Evolutionary conservation across 345 rosid species (phyloP), one percentile per base, ranked within the genome.

Genomic region (Mallotus nudiflorus): DNA sequence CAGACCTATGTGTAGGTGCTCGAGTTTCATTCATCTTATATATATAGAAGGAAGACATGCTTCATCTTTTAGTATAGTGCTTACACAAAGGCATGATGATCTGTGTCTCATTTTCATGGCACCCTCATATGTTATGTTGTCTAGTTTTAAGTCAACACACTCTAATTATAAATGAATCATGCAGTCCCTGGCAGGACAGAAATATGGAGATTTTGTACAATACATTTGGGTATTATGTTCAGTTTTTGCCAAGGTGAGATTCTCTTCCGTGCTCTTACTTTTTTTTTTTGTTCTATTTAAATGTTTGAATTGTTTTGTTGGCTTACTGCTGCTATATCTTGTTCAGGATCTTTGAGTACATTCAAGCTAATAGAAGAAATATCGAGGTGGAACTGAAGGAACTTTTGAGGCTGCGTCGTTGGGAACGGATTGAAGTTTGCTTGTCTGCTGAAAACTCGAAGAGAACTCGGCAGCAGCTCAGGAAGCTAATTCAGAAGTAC

Each of bases 161-260:
- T 69, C 80, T 81, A 42, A 75, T 71, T 71, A 19, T 31, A 53
- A 20, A 50, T 72, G 50, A 68, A 63, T 45, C 51, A 33, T 82
- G 77, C 88, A 94, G 99, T 73, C 73, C 75, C 45, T 58, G 76
- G 84, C 86, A 86, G 73, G 83, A 81, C 74, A 83, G 74, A 74
- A 87, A 78, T 70, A 60, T 87, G 77, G 83, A 78, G 73, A 86
- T 92, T 56, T 77, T 93, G 64, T 95, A 90, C 89, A 95, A 95
- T 75, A 50, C 85, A 42, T 90, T 86, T 78, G 99, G 99, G 56
- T 86, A 86, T 83, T 88, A 90, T 68, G 76, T 87, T 70, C 99
- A 95, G 75, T 86, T 87, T 78, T 88, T 90, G 80, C 97, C 99
- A 5, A 66, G 73, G 98, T 91, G 76, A 88, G 91, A 78, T 75